These are phyloP conservation scores for Phytophthora cajani DNA, from an alignment of 352 stramenopile species.

Conservation along the genomic window DNA sequence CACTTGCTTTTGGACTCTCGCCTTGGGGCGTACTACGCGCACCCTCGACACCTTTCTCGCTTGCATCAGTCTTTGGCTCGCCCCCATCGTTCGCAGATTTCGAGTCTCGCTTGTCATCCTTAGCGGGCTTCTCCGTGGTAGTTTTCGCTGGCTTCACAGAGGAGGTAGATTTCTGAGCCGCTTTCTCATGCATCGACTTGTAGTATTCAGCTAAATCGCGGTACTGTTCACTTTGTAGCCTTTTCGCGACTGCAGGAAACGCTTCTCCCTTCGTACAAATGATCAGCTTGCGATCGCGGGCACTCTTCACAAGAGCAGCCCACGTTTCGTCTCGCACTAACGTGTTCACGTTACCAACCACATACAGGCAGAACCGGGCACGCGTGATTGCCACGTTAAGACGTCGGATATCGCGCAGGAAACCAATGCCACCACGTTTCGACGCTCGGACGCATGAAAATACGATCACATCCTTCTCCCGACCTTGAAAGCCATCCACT, in stretches of 20 bases:
- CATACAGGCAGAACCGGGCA: constrained; percentile 87
- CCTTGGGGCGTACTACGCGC: not conserved
- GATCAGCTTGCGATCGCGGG: constrained; percentile 67
- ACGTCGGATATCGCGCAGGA: constrained; percentile 90
- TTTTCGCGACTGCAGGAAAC: constrained; percentile 53
- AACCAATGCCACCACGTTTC: constrained; percentile 83
- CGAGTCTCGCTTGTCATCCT: constrained; percentile 15
- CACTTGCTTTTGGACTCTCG: constrained; percentile 3
- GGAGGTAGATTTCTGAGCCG: constrained; percentile 41
- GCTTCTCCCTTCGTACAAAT: constrained; percentile 52
- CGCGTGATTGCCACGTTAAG: constrained; percentile 93
- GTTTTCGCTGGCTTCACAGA: constrained; percentile 19
- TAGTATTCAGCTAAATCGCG: constrained; percentile 58
- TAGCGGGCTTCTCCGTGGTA: constrained; percentile 9
- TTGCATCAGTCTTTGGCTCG: constrained; percentile 1
- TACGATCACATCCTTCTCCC: constrained; percentile 99
- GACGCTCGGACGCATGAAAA: constrained; percentile 96
- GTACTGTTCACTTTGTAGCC: constrained; percentile 51
- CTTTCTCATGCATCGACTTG: constrained; percentile 77
- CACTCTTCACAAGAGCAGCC: constrained; percentile 78
- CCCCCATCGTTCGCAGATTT: not conserved
- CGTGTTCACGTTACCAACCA: constrained; percentile 83
- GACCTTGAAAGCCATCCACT: constrained; percentile 98
- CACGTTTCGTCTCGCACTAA: constrained; percentile 82
- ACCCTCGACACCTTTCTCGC: constrained; percentile 1